Base-by-base conservation (phyloP, 805 yeast species). In the Cyberlindnera saturnus region DNA sequence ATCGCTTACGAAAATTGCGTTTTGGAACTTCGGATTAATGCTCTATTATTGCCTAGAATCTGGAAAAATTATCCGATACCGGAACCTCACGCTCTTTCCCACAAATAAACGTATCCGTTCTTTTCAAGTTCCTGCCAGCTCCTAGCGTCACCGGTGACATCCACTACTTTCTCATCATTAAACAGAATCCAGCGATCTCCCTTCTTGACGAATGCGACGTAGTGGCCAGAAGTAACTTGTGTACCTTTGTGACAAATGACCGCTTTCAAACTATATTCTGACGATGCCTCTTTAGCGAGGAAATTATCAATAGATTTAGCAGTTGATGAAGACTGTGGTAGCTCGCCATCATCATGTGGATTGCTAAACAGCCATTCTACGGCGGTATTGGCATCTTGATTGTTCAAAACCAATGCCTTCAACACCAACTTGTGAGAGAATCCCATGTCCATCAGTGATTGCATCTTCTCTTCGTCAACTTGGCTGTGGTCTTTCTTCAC, bases 361-460 rank as follows among this genome's bases (percentile, higher is more conserved):
- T 91, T 75, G 19, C 66, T 66, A 58, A 93, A 93, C 6, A 93
- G 72, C 98, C 98, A 93, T 46, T 89, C 96, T 5, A 89, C 84
- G 4, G 98, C 85, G 1, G 77, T 75, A 52, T 86, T 90, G 2
- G 81, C 67, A 55, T 84, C 83, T 23, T 77, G 75, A 6, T 67
- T 63, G 52, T 74, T 81, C 40, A 82, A 50, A 16, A 73, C 44
- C 34, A 93, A 66, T 0, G 97, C 96, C 51, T 86, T 86, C 39
- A 63, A 72, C n/a, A 93, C 81, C 44, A 86, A 67, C 39, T 75
- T 69, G 1, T 62, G 61, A 5, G 79, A 56, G 55, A 93, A 85
- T 6, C 99, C 99, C 98, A 93, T 91, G 6, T 71, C 70, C 11
- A 64, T 63, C 17, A 88, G 64, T 39, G 69, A 69, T 0, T 66